Percentiles rank a stretch among this genome's conserved stretches.
These are phyloP conservation scores for Colletotrichum sp. DNA, from an alignment of 2,329 filamentous ascomycete species.

Conservation along the genomic window DNA sequence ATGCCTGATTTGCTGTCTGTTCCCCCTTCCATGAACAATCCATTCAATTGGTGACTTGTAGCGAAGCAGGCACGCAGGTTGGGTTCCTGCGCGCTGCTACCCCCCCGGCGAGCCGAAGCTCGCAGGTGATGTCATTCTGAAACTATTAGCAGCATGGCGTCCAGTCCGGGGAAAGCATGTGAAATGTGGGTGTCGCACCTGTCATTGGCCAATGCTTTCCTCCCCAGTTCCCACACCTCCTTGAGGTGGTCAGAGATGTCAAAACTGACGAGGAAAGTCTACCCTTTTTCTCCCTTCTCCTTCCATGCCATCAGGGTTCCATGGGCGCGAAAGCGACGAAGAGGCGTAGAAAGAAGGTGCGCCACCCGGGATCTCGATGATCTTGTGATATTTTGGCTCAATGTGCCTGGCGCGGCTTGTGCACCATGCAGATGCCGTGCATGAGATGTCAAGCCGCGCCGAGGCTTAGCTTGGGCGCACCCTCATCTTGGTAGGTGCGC, in stretches of 20 bases:
- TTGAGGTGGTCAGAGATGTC: neutral
- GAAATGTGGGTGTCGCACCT: neutral
- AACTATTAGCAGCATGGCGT: constrained; percentile 13
- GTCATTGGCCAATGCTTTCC: constrained; percentile 10
- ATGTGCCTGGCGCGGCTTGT: neutral
- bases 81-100: neutral
- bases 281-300: neutral
- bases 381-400: neutral
- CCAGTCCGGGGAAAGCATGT: constrained; percentile 20
- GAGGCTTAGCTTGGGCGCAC: neutral
- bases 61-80: neutral
- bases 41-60: neutral
- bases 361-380: neutral
- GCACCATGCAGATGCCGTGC: neutral
- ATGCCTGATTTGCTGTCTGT: neutral
- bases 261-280: neutral
- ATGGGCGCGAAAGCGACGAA: neutral
- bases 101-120: constrained; percentile 7
- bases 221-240: neutral
- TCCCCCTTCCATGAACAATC: neutral
- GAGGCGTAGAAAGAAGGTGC: neutral
- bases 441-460: neutral
- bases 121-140: constrained; percentile 21
- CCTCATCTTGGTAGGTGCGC: neutral
- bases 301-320: neutral